Evolutionary conservation across 441 rosid species (phyloP).

Genomic region (Syzygium malaccense): DNA sequence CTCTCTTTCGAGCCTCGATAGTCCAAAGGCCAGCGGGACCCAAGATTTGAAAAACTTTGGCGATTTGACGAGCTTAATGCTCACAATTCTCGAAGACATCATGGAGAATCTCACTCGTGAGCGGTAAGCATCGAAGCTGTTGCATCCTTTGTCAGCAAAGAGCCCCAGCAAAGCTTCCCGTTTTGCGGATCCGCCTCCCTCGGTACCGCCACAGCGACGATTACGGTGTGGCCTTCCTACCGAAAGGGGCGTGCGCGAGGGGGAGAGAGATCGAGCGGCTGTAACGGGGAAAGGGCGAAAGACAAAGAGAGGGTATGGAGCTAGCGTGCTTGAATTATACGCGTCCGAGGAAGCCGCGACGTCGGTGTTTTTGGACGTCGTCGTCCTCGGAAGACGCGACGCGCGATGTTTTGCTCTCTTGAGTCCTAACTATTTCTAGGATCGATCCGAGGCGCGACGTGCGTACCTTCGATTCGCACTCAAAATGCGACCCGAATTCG

Average conservation of each 20-base stretch:
- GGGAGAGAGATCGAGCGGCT: not conserved
- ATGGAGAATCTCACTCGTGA: not conserved
- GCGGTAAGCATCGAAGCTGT: not conserved
- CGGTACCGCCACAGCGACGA: not conserved
- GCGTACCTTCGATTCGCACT: not conserved
- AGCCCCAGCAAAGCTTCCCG: not conserved
- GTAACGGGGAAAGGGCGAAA: not conserved
- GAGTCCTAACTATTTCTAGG: not conserved
- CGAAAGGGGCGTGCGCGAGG: not conserved
- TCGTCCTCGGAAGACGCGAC: not conserved
- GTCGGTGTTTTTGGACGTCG: not conserved
- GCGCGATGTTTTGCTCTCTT: not conserved
- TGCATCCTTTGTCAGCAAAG: not conserved
- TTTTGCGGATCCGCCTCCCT: not conserved
- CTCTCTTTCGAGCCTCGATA: not conserved
- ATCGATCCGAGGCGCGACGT: not conserved
- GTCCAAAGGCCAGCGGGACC: not conserved
- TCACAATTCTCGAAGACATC: not conserved
- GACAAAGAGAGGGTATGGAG: not conserved
- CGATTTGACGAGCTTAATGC: not conserved
- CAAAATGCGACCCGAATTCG: not conserved
- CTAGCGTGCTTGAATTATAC: not conserved
- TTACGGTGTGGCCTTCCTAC: not conserved
- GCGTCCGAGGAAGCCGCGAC: not conserved
- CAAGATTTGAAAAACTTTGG: not conserved